These are phyloP conservation scores for Colletotrichum gigasporum DNA, from an alignment of 2,329 filamentous ascomycete species.

Conservation along the genomic window DNA sequence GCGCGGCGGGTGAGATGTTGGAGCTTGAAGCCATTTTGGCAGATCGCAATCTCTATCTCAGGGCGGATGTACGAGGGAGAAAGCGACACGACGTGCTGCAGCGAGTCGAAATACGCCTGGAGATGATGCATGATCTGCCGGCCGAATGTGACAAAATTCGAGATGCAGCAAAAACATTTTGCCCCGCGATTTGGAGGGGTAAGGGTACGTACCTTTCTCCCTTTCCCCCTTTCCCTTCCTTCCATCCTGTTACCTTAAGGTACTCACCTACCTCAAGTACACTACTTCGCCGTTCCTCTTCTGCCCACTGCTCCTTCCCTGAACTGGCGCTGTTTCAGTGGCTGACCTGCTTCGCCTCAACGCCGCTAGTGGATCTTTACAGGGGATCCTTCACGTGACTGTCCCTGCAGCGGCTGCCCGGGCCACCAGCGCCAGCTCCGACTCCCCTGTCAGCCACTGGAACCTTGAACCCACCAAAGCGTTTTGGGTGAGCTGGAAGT, in stretches of 20 bases:
- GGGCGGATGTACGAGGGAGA: neutral
- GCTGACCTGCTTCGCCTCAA: neutral
- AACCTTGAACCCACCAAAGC: conserved; percentile 23
- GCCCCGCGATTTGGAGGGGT: conserved; percentile 35
- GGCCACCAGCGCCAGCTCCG: neutral
- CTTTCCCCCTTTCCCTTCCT: neutral
- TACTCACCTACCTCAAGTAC: no score
- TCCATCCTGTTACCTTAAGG: neutral
- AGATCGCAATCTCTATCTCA: neutral
- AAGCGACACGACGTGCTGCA: no score
- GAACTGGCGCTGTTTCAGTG: no score
- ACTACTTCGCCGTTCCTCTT: no score
- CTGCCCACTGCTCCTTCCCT: neutral
- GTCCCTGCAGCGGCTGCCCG: conserved; percentile 9
- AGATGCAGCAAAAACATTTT: conserved; percentile 23
- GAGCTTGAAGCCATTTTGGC: conserved; percentile 25
- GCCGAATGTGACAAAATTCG: no score
- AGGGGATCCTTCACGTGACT: conserved; percentile 19
- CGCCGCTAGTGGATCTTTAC: neutral
- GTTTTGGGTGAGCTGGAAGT: conserved; percentile 36
- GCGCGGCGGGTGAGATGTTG: conserved; percentile 43
- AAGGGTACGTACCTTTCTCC: conserved; percentile 24
- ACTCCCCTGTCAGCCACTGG: conserved; percentile 15
- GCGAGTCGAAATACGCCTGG: no score
- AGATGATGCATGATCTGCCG: no score